Evolutionary conservation across 2,329 filamentous ascomycete genomes (phyloP).

Genomic region (Dothideomycetidae sp.): DNA sequence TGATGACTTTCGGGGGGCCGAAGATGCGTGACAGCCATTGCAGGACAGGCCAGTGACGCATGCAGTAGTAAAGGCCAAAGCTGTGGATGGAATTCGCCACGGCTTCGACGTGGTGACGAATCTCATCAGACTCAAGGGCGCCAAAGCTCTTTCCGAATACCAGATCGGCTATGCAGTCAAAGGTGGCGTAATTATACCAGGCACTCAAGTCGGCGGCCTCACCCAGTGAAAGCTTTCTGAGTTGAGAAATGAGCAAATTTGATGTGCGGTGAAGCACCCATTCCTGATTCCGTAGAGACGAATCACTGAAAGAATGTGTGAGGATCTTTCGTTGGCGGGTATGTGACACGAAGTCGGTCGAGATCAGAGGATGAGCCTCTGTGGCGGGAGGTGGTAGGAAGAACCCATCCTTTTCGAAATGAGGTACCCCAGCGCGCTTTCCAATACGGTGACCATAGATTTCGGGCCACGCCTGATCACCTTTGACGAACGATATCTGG

Average conservation of each 20-base stretch:
- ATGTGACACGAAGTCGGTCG: conserved; percentile 20
- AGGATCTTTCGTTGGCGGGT: conserved; percentile 25
- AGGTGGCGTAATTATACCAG: conserved; percentile 26
- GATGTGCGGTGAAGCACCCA: conserved; percentile 26
- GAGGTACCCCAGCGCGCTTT: conserved; percentile 22
- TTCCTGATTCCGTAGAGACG: conserved; percentile 29
- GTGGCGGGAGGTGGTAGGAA: conserved; percentile 24
- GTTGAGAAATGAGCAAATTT: conserved; percentile 25
- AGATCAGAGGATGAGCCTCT: conserved; percentile 19
- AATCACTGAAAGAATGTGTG: conserved; percentile 29
- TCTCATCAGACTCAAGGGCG: conserved; percentile 15
- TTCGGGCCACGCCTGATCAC: conserved; percentile 30
- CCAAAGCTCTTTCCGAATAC: conserved; percentile 22
- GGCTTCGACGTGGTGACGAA: conserved; percentile 21
- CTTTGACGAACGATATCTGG: conserved; percentile 29
- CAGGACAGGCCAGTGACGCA: conserved; percentile 17
- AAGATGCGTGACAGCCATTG: conserved; percentile 2
- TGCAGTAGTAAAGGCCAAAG: conserved; percentile 17
- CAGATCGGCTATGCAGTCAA: conserved; percentile 26
- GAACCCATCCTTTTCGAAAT: conserved; percentile 24
- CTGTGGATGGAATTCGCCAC: conserved; percentile 17
- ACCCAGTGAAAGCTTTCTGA: conserved; percentile 14
- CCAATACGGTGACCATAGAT: conserved; percentile 29
- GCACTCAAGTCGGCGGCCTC: conserved; percentile 16
- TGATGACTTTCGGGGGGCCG: conserved; percentile 13